A percentile compares a stretch with the other conserved stretches of the same genome.
Conservation (phyloP, 2,329 filamentous ascomycete genomes). For the Penicillium glabrum region DNA sequence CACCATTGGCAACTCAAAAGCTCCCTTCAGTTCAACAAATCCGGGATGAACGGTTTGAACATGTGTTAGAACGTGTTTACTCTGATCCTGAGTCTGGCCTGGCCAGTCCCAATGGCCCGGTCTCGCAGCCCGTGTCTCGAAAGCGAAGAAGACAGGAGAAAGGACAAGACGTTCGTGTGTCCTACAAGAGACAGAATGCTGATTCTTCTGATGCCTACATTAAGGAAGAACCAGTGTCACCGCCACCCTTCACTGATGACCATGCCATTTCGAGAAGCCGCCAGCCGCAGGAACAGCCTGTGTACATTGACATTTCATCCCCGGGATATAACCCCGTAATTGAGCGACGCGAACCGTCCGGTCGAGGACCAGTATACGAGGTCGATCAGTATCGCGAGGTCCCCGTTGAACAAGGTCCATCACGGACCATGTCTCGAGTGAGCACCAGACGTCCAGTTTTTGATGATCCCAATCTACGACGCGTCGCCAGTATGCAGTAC, state of each 20-base stretch:
- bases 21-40: constrained; percentile 54
- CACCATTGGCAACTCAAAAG: constrained; percentile 56
- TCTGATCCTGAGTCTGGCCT: constrained; percentile 34
- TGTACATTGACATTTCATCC: constrained; percentile 50
- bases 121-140: constrained; percentile 46
- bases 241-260: constrained; percentile 54
- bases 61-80: constrained; percentile 26
- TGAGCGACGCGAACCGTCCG: constrained; percentile 33
- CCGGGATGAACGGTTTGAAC: constrained; percentile 50
- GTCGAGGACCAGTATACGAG: constrained; percentile 35
- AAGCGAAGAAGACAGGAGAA: constrained; percentile 52
- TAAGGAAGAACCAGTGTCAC: constrained; percentile 64
- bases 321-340: constrained; percentile 38
- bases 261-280: constrained; percentile 37
- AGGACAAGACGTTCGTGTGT: constrained; percentile 32
- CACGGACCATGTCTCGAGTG: constrained; percentile 42
- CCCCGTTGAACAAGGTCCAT: constrained; percentile 32
- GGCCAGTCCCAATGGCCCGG: constrained; percentile 46
- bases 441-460: constrained; percentile 37
- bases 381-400: constrained; percentile 34
- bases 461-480: constrained; percentile 47
- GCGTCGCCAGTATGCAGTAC: constrained; percentile 49
- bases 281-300: constrained; percentile 41
- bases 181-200: constrained; percentile 34
- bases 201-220: constrained; percentile 53